Conservation (phyloP, 176 grass and related monocot species). For the Aechmea fasciata region DNA sequence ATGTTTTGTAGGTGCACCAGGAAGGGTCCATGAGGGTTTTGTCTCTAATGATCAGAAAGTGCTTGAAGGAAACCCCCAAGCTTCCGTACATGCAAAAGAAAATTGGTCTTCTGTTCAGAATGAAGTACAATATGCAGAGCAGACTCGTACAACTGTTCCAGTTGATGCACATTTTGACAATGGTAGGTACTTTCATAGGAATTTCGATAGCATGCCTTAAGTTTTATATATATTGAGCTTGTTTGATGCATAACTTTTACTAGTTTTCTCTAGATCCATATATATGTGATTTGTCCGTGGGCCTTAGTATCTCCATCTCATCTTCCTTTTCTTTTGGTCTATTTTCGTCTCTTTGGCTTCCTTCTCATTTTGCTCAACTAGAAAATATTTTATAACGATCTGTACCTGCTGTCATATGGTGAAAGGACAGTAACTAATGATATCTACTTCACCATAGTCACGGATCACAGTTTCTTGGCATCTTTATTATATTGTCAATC, state of each 20-base stretch:
- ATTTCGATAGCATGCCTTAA: neutral
- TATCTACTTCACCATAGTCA: no score
- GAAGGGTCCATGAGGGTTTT: constrained; percentile 25
- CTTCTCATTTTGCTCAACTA: no score
- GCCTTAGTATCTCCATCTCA: no score
- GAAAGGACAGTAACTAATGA: no score
- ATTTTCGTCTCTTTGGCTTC: no score
- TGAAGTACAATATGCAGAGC: constrained; percentile 15
- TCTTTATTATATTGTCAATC: no score
- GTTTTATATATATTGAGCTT: neutral
- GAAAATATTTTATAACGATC: no score
- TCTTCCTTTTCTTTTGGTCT: no score
- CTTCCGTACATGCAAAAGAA: constrained; percentile 26
- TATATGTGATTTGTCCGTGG: no score
- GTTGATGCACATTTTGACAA: constrained; percentile 17
- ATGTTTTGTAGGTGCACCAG: constrained; percentile 18
- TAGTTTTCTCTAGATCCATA: neutral
- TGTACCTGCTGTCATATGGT: no score
- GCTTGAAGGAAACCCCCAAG: constrained; percentile 15
- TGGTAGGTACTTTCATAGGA: neutral
- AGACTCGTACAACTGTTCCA: constrained; percentile 9
- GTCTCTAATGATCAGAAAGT: constrained; percentile 26
- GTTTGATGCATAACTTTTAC: neutral
- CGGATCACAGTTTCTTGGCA: no score
- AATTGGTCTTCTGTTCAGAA: constrained; percentile 19